Percentiles rank a stretch among this genome's conserved stretches.
Evolutionary conservation across 2,329 filamentous ascomycete species (phyloP).

Genomic region (Ophiocordyceps australis): DNA sequence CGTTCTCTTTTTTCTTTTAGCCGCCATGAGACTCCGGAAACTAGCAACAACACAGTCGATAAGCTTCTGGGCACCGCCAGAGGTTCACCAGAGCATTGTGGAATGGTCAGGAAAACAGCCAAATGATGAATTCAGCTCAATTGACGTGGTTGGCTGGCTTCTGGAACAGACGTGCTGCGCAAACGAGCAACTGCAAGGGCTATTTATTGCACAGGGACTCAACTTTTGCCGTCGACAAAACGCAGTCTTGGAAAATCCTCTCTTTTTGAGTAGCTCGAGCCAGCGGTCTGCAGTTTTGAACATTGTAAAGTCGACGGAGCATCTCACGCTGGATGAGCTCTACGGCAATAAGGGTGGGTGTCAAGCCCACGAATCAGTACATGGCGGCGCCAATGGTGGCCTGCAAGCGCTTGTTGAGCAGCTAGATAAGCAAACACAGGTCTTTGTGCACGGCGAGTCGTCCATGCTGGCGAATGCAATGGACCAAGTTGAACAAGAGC

Average conservation of each 20-base stretch:
- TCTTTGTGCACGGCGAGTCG: background rate
- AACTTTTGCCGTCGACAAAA: slow-evolving; percentile 41
- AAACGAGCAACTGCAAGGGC: slow-evolving; percentile 37
- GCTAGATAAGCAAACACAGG: background rate
- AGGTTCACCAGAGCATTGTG: slow-evolving; percentile 42
- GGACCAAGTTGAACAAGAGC: slow-evolving; percentile 40
- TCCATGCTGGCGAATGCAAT: slow-evolving; percentile 21
- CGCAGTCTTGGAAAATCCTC: slow-evolving; percentile 20
- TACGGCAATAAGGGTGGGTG: slow-evolving; percentile 21
- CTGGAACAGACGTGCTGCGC: slow-evolving; percentile 42
- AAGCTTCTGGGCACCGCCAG: slow-evolving; percentile 34
- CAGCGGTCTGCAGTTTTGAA: slow-evolving; percentile 14
- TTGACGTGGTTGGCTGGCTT: slow-evolving; percentile 32
- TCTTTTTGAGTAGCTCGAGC: slow-evolving; percentile 16
- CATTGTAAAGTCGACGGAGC: slow-evolving; percentile 25
- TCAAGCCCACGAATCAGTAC: background rate
- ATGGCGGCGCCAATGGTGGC: background rate
- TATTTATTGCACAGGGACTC: slow-evolving; percentile 40
- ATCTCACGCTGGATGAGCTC: slow-evolving; percentile 36
- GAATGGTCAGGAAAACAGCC: slow-evolving; percentile 13
- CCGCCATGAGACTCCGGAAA: slow-evolving; percentile 47
- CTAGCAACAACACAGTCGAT: slow-evolving; percentile 36
- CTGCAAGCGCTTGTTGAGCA: background rate
- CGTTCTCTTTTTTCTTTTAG: slow-evolving; percentile 19
- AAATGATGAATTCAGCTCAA: slow-evolving; percentile 3